A percentile compares a stretch with the other conserved stretches of the same genome.
phyloP scores from a whole-genome alignment of 495 filamentous ascomycete genomes.

The Penicillium herquei region DNA sequence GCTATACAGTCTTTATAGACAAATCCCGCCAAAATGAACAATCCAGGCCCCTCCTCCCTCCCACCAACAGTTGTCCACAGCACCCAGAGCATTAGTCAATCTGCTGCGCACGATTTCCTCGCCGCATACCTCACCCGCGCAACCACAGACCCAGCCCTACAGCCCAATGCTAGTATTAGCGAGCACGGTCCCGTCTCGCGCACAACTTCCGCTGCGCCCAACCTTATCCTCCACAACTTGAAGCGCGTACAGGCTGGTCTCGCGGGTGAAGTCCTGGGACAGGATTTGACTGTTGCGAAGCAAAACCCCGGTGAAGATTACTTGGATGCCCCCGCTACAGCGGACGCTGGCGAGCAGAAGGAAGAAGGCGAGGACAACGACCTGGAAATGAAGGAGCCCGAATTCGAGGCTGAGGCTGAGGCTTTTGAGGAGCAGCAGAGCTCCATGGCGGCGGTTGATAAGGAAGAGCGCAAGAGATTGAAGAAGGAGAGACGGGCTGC shows the following conservation, averaged over 20 bases:
- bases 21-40: conserved; percentile 32
- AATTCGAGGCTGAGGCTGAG: conserved; percentile 25
- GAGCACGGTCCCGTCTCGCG: conserved; percentile 56
- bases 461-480: conserved; percentile 48
- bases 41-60: conserved; percentile 43
- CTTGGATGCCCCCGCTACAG: conserved; percentile 21
- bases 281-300: conserved; percentile 45
- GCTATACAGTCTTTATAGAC: background rate
- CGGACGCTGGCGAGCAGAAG: conserved; percentile 16
- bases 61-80: conserved; percentile 46
- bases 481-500: conserved; percentile 50
- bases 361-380: conserved; percentile 28
- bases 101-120: conserved; percentile 55
- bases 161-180: conserved; percentile 63
- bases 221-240: conserved; percentile 63
- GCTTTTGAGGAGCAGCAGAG: conserved; percentile 26
- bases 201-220: conserved; percentile 51
- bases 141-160: conserved; percentile 57
- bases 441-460: conserved; percentile 31
- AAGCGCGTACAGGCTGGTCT: conserved; percentile 65
- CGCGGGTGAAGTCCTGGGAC: conserved; percentile 54
- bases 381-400: conserved; percentile 27
- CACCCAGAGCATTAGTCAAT: conserved; percentile 46
- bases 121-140: conserved; percentile 56
- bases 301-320: conserved; percentile 33